Base-by-base conservation (phyloP, 2,329 filamentous ascomycete genomes). In the Pseudocercospora fuligena region DNA sequence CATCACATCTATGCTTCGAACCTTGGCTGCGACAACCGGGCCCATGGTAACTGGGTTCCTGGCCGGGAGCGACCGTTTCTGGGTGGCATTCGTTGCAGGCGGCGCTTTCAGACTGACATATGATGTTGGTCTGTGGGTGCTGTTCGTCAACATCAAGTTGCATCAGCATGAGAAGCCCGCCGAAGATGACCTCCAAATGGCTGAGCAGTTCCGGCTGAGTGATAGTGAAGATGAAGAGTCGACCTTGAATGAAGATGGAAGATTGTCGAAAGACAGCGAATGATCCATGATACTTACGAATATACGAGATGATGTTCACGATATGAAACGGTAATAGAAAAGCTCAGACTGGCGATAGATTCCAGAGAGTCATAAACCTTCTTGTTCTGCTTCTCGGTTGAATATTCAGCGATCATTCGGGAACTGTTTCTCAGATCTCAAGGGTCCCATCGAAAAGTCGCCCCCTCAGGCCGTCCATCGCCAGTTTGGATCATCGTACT, bases 11-110 rank as follows among this genome's bases (percentile, higher is more conserved):
- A 87, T 87, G 73, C 66, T 90, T 29, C 81, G 88, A 6, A 90
- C 88, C 0, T 72, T 90, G 11, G 86, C 88, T 0, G 83, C 86
- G 67, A 87, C 82, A 65, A 75, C 81, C 0, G 83, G 87, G 0
- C 87, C 87, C 0, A 84, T 79, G 0, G 73, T 88, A 1, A 89
- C 87, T 0, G 87, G 87, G 0, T 69, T 84, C 0, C 75, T 89
- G 14, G 87, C 87, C 0, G 84, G 82, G 3, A 80, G 76, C 21
- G 77, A 84, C 12, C 77, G 78, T 9, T 89, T 89, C 73, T 88
- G 87, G 86, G 82, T 89, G n/a, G 87, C 87, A 0, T 89, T 87
- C 69, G 83, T 89, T 3, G 82, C 82, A 0, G 87, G 85, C 1
- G 87, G 87, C 2, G 75, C 81, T 0, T 79, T 85, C 64, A 79